Base-by-base conservation (phyloP, 345 rosid species). In the Jatropha curcas region DNA sequence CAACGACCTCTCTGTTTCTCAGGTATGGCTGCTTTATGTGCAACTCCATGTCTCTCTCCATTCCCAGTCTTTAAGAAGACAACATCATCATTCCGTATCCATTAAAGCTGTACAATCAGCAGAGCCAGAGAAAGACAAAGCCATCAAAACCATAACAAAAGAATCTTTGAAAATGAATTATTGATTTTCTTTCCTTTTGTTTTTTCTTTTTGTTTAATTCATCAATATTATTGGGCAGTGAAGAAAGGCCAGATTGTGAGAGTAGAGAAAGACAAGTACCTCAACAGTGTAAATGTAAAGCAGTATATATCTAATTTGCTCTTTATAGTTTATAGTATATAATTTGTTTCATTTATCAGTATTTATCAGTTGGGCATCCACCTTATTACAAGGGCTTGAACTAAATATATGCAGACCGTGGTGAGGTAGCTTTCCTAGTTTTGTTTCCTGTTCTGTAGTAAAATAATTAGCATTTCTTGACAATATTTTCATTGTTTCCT, bases 191-290 rank as follows among this genome's bases (percentile, higher is more conserved):
- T 7, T n/a, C 33, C 25, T 4, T 16, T 20, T n/a, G 2, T 48
- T 24, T 5, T 45, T 14, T 11, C 30, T 55, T 30, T 28, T 4
- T 7, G 17, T n/a, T 24, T 41, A 43, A 12, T 65, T 53, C 16
- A 14, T 30, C 28, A 7, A 5, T 35, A 34, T 58, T 48, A 63
- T 25, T 69, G 73, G 75, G 71, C 97, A 94, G 96, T 94, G 97
- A 94, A 90, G 88, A 94, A 94, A 79, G 98, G 98, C 12, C 97
- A 94, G 86, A 90, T 94, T 67, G 98, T 94, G 80, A 91, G 95
- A 69, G 98, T 94, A 77, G 97, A 92, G 19, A 94, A 92, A 76
- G 96, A 94, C 43, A 92, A 94, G 87, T 92, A 94, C 76, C 97
- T 94, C 34, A 88, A 87, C 69, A 92, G 98, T 75, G 37, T 94